Conservation (phyloP, 768 basidiomycete genomes). For the Agrocybe praecox region DNA sequence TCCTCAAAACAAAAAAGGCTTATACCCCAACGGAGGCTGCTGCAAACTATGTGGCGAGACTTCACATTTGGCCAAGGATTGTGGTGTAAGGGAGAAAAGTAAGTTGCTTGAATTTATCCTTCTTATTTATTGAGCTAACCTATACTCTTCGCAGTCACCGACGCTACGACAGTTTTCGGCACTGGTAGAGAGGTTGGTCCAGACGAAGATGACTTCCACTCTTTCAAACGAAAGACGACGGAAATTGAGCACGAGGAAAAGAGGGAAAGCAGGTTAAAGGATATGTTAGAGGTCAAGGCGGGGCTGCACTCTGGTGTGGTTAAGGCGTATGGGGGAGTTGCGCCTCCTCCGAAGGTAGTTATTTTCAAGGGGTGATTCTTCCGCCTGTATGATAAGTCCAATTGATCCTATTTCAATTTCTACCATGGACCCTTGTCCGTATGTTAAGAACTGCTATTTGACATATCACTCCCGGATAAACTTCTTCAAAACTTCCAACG, state of each 20-base stretch:
- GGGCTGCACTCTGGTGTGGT: constrained; percentile 44
- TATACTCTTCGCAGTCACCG: constrained; percentile 25
- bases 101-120: constrained; percentile 2
- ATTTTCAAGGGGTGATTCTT: constrained; percentile 19
- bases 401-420: neutral
- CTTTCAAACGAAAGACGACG: constrained; percentile 62
- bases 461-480: constrained; percentile 13
- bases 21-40: constrained; percentile 89
- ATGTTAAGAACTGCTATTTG: no score
- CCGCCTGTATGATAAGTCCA: neutral
- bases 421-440: no score
- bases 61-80: constrained; percentile 85
- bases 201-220: constrained; percentile 95
- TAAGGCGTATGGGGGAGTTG: constrained; percentile 32
- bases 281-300: constrained; percentile 41
- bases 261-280: constrained; percentile 42
- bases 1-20: constrained; percentile 79
- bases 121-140: neutral
- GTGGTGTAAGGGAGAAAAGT: constrained; percentile 66
- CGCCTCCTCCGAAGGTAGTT: constrained; percentile 39
- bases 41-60: constrained; percentile 91
- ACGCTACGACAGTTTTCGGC: constrained; percentile 40
- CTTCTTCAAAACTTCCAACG: constrained; percentile 9
- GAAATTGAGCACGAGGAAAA: constrained; percentile 67
- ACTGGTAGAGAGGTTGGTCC: constrained; percentile 66